phyloP scores from a whole-genome alignment of 768 basidiomycete genomes.

The Fibroporia radiculosa region DNA sequence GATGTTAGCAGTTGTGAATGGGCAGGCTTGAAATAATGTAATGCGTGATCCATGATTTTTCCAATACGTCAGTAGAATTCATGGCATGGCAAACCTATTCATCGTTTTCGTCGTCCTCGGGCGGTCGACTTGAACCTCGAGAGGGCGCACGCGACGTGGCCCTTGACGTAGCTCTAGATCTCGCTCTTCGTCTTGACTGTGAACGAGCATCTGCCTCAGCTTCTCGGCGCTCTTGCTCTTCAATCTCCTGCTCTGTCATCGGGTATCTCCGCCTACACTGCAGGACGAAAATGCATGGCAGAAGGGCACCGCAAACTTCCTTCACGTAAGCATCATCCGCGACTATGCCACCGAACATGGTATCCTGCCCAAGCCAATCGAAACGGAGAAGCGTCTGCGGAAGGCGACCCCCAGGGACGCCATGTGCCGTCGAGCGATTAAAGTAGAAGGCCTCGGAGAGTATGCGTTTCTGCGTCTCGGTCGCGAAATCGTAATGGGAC shows the following conservation, averaged over 20 bases:
- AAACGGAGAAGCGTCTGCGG: conserved; percentile 55
- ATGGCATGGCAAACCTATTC: no score
- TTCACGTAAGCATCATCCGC: conserved; percentile 35
- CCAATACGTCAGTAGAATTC: no score
- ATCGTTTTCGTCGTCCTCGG: background rate
- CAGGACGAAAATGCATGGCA: conserved; percentile 57
- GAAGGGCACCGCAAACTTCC: conserved; percentile 32
- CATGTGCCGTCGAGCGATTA: conserved; percentile 56
- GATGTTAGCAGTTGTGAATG: no score
- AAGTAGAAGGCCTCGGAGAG: conserved; percentile 48
- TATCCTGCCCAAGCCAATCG: conserved; percentile 55
- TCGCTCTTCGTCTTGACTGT: conserved; percentile 9
- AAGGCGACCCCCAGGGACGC: conserved; percentile 64
- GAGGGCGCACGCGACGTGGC: conserved; percentile 6
- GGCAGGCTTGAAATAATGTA: no score
- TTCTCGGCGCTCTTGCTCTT: conserved; percentile 36
- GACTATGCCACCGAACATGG: conserved; percentile 57
- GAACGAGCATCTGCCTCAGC: conserved; percentile 13
- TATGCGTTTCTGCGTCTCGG: conserved; percentile 27
- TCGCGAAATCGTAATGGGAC: conserved; percentile 42
- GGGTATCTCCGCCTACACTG: conserved; percentile 40
- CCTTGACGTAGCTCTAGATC: conserved; percentile 16
- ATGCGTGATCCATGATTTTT: no score
- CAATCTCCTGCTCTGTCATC: conserved; percentile 41
- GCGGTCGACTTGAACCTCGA: background rate